These are phyloP conservation scores for Albophoma yamanashiensis DNA, from an alignment of 2,329 filamentous ascomycete genomes.

Conservation along the genomic window DNA sequence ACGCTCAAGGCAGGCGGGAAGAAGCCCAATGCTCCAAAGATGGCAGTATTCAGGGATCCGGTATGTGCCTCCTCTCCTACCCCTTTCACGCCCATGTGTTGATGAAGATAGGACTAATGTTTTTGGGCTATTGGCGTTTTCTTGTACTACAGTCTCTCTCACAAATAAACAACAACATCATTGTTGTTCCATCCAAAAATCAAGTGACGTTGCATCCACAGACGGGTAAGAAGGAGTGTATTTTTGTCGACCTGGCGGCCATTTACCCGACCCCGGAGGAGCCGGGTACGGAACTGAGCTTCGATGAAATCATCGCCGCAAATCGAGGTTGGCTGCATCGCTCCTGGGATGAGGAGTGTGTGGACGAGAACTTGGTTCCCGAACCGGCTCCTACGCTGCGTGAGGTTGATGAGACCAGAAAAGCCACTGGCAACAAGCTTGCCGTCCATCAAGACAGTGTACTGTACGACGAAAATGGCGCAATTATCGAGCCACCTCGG, in stretches of 20 bases:
- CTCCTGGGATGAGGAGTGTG: conserved; percentile 39
- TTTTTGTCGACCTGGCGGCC: conserved; percentile 76
- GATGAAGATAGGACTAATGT: conserved; percentile 96
- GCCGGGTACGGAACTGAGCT: conserved; percentile 66
- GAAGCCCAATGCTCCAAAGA: conserved; percentile 62
- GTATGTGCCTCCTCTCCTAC: conserved; percentile 41
- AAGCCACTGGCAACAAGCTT: conserved; percentile 24
- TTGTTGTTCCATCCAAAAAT: conserved; percentile 59
- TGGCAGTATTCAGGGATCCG: conserved; percentile 91
- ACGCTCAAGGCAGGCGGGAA: conserved; percentile 81
- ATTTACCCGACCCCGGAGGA: conserved; percentile 72
- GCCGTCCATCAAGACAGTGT: conserved; percentile 31
- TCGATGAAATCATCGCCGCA: conserved; percentile 81
- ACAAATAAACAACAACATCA: conserved; percentile 54
- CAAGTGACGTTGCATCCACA: conserved; percentile 75
- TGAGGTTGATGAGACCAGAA: conserved; percentile 19
- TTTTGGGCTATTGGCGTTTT: conserved; percentile 35
- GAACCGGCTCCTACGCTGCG: conserved; percentile 14
- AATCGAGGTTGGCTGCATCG: conserved; percentile 59
- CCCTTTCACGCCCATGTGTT: conserved; percentile 52
- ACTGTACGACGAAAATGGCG: conserved; percentile 50
- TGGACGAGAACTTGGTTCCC: conserved; percentile 22
- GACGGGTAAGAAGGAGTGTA: conserved; percentile 73
- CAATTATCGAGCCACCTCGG: conserved; percentile 30
- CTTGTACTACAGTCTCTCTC: conserved; percentile 42